phyloP scores from a whole-genome alignment of 2,329 filamentous ascomycete species.

The Colletotrichum sojae region DNA sequence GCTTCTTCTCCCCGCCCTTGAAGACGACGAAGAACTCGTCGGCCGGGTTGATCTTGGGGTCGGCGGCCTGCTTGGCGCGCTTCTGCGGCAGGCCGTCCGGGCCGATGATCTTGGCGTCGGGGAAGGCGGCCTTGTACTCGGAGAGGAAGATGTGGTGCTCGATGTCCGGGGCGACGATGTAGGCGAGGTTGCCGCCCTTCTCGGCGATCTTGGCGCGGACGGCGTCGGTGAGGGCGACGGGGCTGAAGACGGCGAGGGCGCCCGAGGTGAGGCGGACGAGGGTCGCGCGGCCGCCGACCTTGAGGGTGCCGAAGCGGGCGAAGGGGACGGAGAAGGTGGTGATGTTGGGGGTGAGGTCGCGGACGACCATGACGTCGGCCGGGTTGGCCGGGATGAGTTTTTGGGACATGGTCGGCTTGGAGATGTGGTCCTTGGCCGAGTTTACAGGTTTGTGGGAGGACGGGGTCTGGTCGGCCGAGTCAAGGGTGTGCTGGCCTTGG shows the following conservation, averaged over 20 bases:
- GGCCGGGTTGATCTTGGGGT: slow-evolving; percentile 61
- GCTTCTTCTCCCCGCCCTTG: slow-evolving; percentile 66
- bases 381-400: slow-evolving; percentile 80
- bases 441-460: background rate
- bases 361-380: slow-evolving; percentile 89
- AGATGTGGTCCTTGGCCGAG: slow-evolving; percentile 13
- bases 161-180: slow-evolving; percentile 89
- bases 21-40: slow-evolving; percentile 77
- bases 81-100: slow-evolving; percentile 89
- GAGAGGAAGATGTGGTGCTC: slow-evolving; percentile 97
- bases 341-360: slow-evolving; percentile 84
- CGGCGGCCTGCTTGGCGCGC: slow-evolving; percentile 71
- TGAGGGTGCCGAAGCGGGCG: slow-evolving; percentile 81
- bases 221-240: slow-evolving; percentile 85
- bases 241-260: slow-evolving; percentile 89
- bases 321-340: slow-evolving; percentile 89
- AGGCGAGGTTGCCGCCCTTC: slow-evolving; percentile 79
- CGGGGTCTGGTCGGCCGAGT: slow-evolving; percentile 31
- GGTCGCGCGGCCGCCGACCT: slow-evolving; percentile 89
- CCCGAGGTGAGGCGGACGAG: slow-evolving; percentile 79
- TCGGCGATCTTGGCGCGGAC: slow-evolving; percentile 75
- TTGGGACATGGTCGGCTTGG: slow-evolving; percentile 65
- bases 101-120: slow-evolving; percentile 83
- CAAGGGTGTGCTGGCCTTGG: slow-evolving; percentile 31
- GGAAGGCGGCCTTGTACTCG: slow-evolving; percentile 85